Conservation (phyloP, 306 rosid species). For the Dryas drummondii region DNA sequence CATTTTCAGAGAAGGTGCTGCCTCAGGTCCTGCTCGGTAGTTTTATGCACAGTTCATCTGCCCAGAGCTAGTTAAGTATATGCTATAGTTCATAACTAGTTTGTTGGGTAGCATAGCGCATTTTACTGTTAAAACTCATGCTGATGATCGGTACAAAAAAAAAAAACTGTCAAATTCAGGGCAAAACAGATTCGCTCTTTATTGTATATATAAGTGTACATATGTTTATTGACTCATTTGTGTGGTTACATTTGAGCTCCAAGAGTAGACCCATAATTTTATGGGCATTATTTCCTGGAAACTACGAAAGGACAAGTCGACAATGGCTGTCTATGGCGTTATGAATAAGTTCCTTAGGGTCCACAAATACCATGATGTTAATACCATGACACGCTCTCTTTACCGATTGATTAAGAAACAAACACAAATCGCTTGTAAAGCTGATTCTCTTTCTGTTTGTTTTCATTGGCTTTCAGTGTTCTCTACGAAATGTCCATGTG, state of each 20-base stretch:
- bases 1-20: constrained; percentile 57
- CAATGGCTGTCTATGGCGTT: too few species aligned
- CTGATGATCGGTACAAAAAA: neutral
- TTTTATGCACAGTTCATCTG: constrained; percentile 2
- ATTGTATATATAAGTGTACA: neutral
- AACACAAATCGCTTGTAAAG: neutral
- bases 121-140: neutral
- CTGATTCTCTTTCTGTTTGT: neutral
- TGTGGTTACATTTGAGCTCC: neutral
- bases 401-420: neutral
- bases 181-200: neutral
- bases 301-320: neutral
- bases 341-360: too few species aligned
- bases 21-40: constrained; percentile 39
- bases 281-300: neutral
- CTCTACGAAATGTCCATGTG: neutral
- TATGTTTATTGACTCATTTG: neutral
- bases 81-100: constrained; percentile 17
- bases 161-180: neutral
- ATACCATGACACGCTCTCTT: neutral
- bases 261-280: neutral
- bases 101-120: constrained; percentile 19
- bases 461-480: neutral
- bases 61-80: constrained; percentile 15
- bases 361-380: too few species aligned